Percentiles rank a stretch among this genome's conserved stretches.
phyloP scores from a whole-genome alignment of 352 stramenopile species.

The Phytopythium delawarense region DNA sequence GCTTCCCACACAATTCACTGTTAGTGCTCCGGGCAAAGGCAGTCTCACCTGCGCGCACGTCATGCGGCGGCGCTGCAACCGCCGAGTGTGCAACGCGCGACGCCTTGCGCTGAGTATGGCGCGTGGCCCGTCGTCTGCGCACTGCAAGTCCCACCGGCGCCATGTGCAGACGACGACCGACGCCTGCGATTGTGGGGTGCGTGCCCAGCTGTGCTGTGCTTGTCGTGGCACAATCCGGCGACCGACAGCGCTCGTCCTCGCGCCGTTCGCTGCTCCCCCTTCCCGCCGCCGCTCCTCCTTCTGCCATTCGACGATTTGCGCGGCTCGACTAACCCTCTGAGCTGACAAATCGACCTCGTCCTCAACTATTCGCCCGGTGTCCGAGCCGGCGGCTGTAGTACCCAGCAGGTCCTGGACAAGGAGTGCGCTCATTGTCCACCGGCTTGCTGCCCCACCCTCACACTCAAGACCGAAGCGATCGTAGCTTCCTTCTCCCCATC shows the following conservation, averaged over 20 bases:
- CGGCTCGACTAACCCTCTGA: neutral
- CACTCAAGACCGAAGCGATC: neutral
- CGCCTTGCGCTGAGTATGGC: neutral
- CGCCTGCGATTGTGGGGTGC: neutral
- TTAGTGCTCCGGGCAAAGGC: neutral
- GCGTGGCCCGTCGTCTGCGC: neutral
- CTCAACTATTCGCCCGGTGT: neutral
- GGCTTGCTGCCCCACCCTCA: neutral
- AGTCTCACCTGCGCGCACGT: neutral
- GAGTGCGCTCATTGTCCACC: neutral
- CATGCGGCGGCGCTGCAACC: neutral
- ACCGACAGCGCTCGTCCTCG: slow-evolving; percentile 1
- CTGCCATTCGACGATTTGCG: slow-evolving; percentile 9
- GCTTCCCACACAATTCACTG: neutral
- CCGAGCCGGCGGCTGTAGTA: neutral
- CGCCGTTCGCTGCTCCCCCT: neutral
- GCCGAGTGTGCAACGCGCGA: neutral
- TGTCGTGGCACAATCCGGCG: neutral
- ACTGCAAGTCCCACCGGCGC: neutral
- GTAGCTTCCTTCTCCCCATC: neutral
- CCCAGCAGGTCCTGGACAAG: neutral
- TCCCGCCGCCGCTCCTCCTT: neutral
- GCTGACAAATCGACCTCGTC: neutral
- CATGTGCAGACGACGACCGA: neutral
- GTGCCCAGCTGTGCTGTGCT: neutral